Evolutionary conservation across 306 rosid species (phyloP), one percentile per base, ranked within the genome.

Genomic region (Trifolium pratense): DNA sequence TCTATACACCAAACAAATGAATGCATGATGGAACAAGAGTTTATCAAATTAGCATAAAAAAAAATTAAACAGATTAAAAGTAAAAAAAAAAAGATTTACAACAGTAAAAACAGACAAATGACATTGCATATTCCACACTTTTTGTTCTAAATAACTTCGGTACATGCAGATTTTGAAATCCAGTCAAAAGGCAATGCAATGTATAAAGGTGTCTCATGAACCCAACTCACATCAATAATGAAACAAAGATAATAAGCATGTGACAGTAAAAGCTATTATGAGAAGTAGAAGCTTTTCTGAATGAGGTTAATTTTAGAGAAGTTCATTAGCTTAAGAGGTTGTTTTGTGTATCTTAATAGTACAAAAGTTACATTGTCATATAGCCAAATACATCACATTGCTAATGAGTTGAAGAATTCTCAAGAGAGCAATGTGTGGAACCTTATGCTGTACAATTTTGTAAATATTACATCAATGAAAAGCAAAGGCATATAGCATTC

Each of bases 401-500:
- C 71, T 68, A 40, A 60, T 55, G 58, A 67, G 77, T 40, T 68
- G 62, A 56, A 23, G 25, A 82, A 45, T 45, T 75, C 61, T 36
- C 75, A 25, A 29, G 32, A 61, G 68, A 74, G 68, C 59, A 75
- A 77, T 42, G 62, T 34, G 67, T 45, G 74, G 43, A 34, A 80
- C 60, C 46, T 82, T 80, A 78, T 40, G 63, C 87, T 87, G 87
- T 89, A 86, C 92, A 91, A 37, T 80, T 83, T 73, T 76, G 18
- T 65, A 80, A 68, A 66, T 81, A 68, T 78, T 70, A 76, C 78
- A 84, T 58, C 82, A 74, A 80, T 82, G 25, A 70, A 52, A 62
- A 63, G 39, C 25, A 51, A 14, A 60, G 68, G 46, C 63, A 21
- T 55, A 73, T 9, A 72, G 68, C 46, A 76, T 72, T 57, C 63